A percentile compares a stretch with the other conserved stretches of the same genome.
Evolutionary conservation across 768 basidiomycete species (phyloP).

Genomic region (Termitomyces sp.): DNA sequence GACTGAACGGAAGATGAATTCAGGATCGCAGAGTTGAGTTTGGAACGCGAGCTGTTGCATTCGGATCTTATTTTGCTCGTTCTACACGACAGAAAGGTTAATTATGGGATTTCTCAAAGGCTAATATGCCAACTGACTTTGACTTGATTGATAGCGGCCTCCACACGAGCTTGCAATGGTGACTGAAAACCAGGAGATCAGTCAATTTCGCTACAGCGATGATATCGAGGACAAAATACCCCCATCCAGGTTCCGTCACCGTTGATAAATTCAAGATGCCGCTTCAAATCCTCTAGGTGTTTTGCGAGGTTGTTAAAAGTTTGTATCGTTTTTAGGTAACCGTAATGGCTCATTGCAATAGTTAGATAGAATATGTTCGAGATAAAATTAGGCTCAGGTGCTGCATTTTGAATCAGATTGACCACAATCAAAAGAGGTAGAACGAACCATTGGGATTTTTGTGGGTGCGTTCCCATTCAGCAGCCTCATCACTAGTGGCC

Average conservation of each 20-base stretch:
- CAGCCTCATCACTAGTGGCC: slow-evolving; percentile 83
- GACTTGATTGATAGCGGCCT: slow-evolving; percentile 68
- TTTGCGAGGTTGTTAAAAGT: slow-evolving; percentile 69
- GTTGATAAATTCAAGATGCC: slow-evolving; percentile 69
- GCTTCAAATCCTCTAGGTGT: slow-evolving; percentile 69
- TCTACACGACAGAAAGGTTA: slow-evolving; percentile 28
- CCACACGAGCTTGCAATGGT: slow-evolving; percentile 69
- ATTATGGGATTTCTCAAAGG: neutral
- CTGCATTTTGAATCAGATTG: slow-evolving; percentile 22
- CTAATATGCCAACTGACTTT: slow-evolving; percentile 43
- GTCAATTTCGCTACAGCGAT: neutral
- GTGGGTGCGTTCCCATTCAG: slow-evolving; percentile 58
- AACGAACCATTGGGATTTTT: slow-evolving; percentile 35
- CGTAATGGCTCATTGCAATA: slow-evolving; percentile 85
- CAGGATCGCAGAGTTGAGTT: slow-evolving; percentile 83
- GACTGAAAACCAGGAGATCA: slow-evolving; percentile 32
- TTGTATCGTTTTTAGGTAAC: slow-evolving; percentile 76
- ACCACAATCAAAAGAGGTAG: neutral
- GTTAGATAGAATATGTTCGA: slow-evolving; percentile 92
- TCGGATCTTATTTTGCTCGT: slow-evolving; percentile 63
- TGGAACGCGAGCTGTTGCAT: slow-evolving; percentile 77
- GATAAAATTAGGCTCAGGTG: slow-evolving; percentile 82
- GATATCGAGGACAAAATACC: slow-evolving; percentile 35
- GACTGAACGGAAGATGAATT: slow-evolving; percentile 70
- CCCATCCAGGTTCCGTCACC: slow-evolving; percentile 81